phyloP scores from a whole-genome alignment of 2,329 filamentous ascomycete genomes.

The Rhynchosporium secalis region DNA sequence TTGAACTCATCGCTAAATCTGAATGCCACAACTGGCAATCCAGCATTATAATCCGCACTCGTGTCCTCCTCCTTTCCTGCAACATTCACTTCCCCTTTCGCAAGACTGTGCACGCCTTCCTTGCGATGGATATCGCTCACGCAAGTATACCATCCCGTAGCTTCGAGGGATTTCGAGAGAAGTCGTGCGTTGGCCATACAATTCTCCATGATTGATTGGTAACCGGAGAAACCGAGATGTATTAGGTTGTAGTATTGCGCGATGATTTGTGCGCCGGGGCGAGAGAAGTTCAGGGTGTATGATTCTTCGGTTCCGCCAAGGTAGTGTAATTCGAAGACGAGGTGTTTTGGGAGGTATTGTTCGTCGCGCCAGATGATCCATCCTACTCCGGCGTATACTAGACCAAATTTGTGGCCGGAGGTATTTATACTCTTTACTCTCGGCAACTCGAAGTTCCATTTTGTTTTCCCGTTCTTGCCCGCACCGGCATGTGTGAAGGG shows the following conservation, averaged over 20 bases:
- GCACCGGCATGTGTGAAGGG: slow-evolving; percentile 58
- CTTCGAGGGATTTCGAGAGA: slow-evolving; percentile 62
- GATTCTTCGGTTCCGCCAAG: slow-evolving; percentile 70
- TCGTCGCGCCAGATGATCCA: slow-evolving; percentile 72
- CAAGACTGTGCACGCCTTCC: slow-evolving; percentile 47
- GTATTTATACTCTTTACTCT: slow-evolving; percentile 67
- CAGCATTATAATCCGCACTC: slow-evolving; percentile 61
- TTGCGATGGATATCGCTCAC: slow-evolving; percentile 65
- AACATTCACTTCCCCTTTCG: slow-evolving; percentile 35
- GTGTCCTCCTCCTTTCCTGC: slow-evolving; percentile 50
- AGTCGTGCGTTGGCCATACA: slow-evolving; percentile 64
- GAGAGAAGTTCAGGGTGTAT: slow-evolving; percentile 72
- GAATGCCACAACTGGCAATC: slow-evolving; percentile 69
- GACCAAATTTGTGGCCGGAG: slow-evolving; percentile 61
- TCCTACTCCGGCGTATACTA: slow-evolving; percentile 67
- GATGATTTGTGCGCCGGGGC: slow-evolving; percentile 68
- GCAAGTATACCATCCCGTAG: slow-evolving; percentile 65
- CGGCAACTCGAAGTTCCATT: slow-evolving; percentile 64
- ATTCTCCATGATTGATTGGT: slow-evolving; percentile 65
- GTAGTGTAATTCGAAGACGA: slow-evolving; percentile 69
- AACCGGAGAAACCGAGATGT: slow-evolving; percentile 67
- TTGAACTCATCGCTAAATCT: slow-evolving; percentile 61
- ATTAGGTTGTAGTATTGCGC: slow-evolving; percentile 74
- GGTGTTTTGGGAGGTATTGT: slow-evolving; percentile 62
- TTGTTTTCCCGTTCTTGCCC: slow-evolving; percentile 47